A percentile compares a stretch with the other conserved stretches of the same genome.
Evolutionary conservation across 2,329 filamentous ascomycete species (phyloP).

Genomic region (Onygenales sp.): DNA sequence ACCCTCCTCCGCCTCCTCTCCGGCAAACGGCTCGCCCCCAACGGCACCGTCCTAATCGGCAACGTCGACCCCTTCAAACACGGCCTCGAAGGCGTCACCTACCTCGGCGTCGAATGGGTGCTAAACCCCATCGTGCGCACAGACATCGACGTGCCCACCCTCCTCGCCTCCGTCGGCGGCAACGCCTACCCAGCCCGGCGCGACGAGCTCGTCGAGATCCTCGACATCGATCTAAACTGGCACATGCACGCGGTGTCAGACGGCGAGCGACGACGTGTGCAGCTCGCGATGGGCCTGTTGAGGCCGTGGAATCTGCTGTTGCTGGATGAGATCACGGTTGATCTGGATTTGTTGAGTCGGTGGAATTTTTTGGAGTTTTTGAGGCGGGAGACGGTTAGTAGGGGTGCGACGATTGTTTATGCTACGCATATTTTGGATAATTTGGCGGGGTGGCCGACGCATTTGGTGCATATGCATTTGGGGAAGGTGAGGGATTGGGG

Average conservation of each 20-base stretch:
- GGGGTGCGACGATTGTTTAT: conserved; percentile 88
- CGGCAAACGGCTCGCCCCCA: conserved; percentile 84
- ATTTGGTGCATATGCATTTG: conserved; percentile 90
- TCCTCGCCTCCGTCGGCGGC: conserved; percentile 78
- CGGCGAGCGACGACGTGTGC: conserved; percentile 81
- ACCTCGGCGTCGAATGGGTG: conserved; percentile 96
- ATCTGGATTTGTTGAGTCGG: conserved; percentile 78
- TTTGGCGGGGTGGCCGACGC: conserved; percentile 85
- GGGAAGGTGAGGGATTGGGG: conserved; percentile 85
- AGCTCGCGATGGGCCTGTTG: conserved; percentile 90
- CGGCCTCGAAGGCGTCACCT: conserved; percentile 85
- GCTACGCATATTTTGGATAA: conserved; percentile 97
- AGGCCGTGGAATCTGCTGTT: conserved; percentile 85
- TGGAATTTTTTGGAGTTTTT: conserved; percentile 79
- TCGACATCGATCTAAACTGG: conserved; percentile 89
- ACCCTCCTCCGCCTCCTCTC: conserved; percentile 89
- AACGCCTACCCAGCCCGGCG: conserved; percentile 70
- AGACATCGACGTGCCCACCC: conserved; percentile 82
- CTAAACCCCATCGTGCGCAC: conserved; percentile 92
- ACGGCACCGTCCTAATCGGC: conserved; percentile 62
- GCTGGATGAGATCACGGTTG: conserved; percentile 94
- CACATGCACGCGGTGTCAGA: conserved; percentile 94
- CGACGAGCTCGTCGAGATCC: conserved; percentile 76
- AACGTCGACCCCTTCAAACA: conserved; percentile 88
- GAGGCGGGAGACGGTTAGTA: conserved; percentile 71